Percentiles rank a stretch among this genome's conserved stretches.
phyloP scores from a whole-genome alignment of 352 stramenopile species.

The Pythium aquatile region DNA sequence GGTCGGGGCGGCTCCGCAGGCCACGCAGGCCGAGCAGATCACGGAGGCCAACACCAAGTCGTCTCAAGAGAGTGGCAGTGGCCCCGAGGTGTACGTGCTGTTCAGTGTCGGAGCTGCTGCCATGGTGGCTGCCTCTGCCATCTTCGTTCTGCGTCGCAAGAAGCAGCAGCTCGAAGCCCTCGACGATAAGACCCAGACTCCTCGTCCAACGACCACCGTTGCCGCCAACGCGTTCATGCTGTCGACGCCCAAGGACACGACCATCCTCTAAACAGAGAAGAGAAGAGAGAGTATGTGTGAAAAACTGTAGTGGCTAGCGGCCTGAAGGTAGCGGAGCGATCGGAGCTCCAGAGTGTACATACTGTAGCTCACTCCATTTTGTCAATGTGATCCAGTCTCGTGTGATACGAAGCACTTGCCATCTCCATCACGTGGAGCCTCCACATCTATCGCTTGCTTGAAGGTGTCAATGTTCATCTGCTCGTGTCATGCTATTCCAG shows the following conservation, averaged over 20 bases:
- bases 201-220: slow-evolving; percentile 30
- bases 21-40: slow-evolving; percentile 34
- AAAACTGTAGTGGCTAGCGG: background rate
- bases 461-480: too few relatives aligned
- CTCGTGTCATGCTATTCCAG: too few relatives aligned
- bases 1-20: slow-evolving; percentile 16
- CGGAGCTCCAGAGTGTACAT: background rate
- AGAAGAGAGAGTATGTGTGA: background rate
- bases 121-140: slow-evolving; percentile 47
- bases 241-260: slow-evolving; percentile 46
- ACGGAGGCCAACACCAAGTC: slow-evolving; percentile 34
- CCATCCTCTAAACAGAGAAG: slow-evolving; percentile 39
- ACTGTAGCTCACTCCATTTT: background rate
- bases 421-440: too few relatives aligned
- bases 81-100: slow-evolving; percentile 38
- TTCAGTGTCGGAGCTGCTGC: slow-evolving; percentile 33
- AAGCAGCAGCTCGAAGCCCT: slow-evolving; percentile 56
- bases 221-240: slow-evolving; percentile 36
- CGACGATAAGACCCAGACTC: slow-evolving; percentile 62
- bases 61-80: background rate
- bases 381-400: slow-evolving; percentile 2
- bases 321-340: background rate
- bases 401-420: background rate
- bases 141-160: slow-evolving; percentile 69
- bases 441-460: too few relatives aligned